Conservation (phyloP, 2,329 filamentous ascomycete genomes). For the Dactylellina leptospora region DNA sequence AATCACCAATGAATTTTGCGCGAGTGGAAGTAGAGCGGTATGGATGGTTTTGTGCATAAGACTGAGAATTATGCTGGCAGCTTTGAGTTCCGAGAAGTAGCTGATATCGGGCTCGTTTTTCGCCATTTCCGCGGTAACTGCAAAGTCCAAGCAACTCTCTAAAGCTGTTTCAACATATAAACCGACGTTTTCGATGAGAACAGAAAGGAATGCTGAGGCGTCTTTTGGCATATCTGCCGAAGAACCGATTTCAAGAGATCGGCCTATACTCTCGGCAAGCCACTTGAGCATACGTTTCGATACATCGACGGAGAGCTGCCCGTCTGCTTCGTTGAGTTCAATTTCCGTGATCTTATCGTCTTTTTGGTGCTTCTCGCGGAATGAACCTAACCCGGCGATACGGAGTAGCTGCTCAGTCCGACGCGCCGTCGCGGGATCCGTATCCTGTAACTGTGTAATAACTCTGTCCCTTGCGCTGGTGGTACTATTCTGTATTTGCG, state of each 20-base stretch:
- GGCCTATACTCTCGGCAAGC: constrained; percentile 92
- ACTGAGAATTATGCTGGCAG: constrained; percentile 86
- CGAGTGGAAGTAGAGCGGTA: constrained; percentile 87
- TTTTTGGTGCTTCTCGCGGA: constrained; percentile 61
- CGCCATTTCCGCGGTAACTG: constrained; percentile 76
- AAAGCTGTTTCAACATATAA: constrained; percentile 72
- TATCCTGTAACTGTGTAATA: constrained; percentile 50
- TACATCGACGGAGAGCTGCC: constrained; percentile 79
- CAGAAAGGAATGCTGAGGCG: constrained; percentile 42
- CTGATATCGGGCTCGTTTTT: constrained; percentile 88
- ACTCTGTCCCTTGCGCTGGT: constrained; percentile 55
- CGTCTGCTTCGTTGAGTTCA: constrained; percentile 74
- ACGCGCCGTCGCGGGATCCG: constrained; percentile 67
- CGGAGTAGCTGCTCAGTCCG: constrained; percentile 87
- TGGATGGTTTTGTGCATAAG: constrained; percentile 92
- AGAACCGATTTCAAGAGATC: constrained; percentile 88
- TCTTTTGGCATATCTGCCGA: constrained; percentile 73
- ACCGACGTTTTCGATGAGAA: constrained; percentile 52
- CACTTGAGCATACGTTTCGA: constrained; percentile 99
- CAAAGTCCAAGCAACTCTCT: constrained; percentile 76
- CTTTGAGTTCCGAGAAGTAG: constrained; percentile 80
- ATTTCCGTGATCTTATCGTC: constrained; percentile 56
- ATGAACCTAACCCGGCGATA: constrained; percentile 71
- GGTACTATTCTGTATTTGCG: constrained; percentile 45
- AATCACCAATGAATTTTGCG: constrained; percentile 87